These are phyloP conservation scores for Davidsoniella eucalypti DNA, from an alignment of 2,329 filamentous ascomycete species.

Conservation along the genomic window DNA sequence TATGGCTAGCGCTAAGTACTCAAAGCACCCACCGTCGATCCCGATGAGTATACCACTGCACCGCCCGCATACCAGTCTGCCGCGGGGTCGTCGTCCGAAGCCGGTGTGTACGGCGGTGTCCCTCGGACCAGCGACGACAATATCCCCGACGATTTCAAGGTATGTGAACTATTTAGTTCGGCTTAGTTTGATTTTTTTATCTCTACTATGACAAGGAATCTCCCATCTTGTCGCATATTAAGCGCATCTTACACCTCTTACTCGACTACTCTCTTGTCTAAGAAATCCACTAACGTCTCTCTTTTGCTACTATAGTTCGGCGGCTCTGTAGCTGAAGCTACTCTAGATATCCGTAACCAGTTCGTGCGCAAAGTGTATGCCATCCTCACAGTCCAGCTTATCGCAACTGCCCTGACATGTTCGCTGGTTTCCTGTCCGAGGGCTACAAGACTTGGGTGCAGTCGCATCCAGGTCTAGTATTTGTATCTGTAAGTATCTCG, in stretches of 20 bases:
- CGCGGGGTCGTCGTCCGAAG: constrained; percentile 34
- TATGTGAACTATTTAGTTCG: constrained; percentile 19
- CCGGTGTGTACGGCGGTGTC: constrained; percentile 37
- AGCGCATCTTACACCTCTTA: neutral
- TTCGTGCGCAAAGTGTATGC: constrained; percentile 96
- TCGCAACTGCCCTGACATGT: constrained; percentile 68
- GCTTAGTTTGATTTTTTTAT: neutral
- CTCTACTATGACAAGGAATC: neutral
- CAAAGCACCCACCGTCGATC: constrained; percentile 74
- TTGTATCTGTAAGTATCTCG: constrained; percentile 46
- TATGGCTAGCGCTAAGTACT: constrained; percentile 72
- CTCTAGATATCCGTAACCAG: constrained; percentile 88
- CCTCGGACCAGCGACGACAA: constrained; percentile 77
- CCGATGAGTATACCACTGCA: constrained; percentile 62
- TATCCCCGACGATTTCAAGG: constrained; percentile 93
- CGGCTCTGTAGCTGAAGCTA: constrained; percentile 81
- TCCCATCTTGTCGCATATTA: neutral
- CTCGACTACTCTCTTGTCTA: neutral
- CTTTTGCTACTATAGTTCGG: constrained; percentile 46
- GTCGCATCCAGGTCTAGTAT: constrained; percentile 66
- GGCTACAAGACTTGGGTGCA: constrained; percentile 81
- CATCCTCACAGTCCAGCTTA: constrained; percentile 87
- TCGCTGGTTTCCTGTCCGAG: constrained; percentile 65
- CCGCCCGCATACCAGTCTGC: constrained; percentile 60
- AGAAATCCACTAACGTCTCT: neutral